Conservation (phyloP, 2,329 filamentous ascomycete genomes). For the Aureobasidium sp. region DNA sequence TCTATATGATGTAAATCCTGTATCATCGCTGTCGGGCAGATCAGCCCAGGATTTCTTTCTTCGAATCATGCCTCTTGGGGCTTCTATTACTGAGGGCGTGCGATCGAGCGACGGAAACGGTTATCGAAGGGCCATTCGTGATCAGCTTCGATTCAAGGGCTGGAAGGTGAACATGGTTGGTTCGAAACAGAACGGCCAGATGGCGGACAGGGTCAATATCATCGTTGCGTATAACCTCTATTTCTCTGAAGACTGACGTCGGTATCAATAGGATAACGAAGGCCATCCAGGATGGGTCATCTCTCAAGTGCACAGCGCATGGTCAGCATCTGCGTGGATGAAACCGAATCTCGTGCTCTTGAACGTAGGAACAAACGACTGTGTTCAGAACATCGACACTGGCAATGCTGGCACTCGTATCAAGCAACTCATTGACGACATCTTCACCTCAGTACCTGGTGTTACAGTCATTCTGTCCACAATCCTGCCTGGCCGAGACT, state of each 20-base stretch:
- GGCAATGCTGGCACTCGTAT: background rate
- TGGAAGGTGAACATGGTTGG: background rate
- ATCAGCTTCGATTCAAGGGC: background rate
- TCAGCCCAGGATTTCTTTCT: background rate
- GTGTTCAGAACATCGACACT: background rate
- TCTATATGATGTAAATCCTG: no score
- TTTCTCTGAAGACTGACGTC: background rate
- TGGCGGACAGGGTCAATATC: background rate
- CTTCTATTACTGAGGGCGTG: background rate
- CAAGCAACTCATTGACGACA: background rate
- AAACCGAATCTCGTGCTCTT: background rate
- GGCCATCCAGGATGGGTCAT: background rate
- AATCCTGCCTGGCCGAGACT: background rate
- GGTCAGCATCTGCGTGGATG: background rate
- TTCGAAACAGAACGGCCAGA: background rate
- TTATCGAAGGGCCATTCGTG: background rate
- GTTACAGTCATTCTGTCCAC: background rate
- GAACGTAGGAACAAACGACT: background rate
- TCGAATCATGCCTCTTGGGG: background rate
- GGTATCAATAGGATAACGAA: background rate
- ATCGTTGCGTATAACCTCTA: background rate
- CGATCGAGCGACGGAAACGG: background rate
- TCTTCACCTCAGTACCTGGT: background rate
- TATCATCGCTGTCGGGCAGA: background rate
- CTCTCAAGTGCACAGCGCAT: background rate